phyloP scores from a whole-genome alignment of 352 stramenopile genomes.

The Globisporangium middletonii region DNA sequence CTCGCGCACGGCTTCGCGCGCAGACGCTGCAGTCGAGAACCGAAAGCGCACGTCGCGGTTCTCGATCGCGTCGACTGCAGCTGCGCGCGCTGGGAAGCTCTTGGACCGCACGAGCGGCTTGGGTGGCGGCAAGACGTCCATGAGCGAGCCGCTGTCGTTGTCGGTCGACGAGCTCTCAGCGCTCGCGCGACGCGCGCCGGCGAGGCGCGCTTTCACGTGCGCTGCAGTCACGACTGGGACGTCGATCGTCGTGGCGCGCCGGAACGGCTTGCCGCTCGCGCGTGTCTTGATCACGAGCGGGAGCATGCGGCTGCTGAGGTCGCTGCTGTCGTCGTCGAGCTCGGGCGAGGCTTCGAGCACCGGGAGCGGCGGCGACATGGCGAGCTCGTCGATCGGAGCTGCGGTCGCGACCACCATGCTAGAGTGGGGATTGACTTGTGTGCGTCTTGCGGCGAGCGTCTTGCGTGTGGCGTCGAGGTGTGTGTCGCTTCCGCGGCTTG shows the following conservation, averaged over 20 bases:
- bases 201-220: constrained; percentile 1
- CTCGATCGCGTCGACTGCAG: constrained; percentile 51
- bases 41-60: constrained; percentile 50
- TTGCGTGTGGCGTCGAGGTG: background rate
- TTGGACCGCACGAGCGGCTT: constrained; percentile 32
- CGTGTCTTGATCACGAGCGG: constrained; percentile 3
- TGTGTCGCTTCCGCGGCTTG: background rate
- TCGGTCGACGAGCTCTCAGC: constrained; percentile 11
- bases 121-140: background rate
- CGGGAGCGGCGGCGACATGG: background rate
- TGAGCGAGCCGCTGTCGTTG: background rate
- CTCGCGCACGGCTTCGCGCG: constrained; percentile 56
- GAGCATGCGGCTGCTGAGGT: background rate
- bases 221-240: constrained; percentile 18
- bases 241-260: constrained; percentile 46
- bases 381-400: constrained; percentile 1
- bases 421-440: background rate
- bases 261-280: constrained; percentile 21
- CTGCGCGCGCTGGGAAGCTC: constrained; percentile 49
- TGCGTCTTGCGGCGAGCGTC: background rate
- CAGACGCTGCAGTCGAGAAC: constrained; percentile 50
- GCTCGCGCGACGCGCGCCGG: constrained; percentile 14
- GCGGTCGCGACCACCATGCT: constrained; percentile 2
- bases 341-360: constrained; percentile 10
- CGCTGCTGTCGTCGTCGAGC: constrained; percentile 9